Evolutionary conservation across 2,329 filamentous ascomycete genomes (phyloP).

Genomic region (Sclerotinia glacialis): DNA sequence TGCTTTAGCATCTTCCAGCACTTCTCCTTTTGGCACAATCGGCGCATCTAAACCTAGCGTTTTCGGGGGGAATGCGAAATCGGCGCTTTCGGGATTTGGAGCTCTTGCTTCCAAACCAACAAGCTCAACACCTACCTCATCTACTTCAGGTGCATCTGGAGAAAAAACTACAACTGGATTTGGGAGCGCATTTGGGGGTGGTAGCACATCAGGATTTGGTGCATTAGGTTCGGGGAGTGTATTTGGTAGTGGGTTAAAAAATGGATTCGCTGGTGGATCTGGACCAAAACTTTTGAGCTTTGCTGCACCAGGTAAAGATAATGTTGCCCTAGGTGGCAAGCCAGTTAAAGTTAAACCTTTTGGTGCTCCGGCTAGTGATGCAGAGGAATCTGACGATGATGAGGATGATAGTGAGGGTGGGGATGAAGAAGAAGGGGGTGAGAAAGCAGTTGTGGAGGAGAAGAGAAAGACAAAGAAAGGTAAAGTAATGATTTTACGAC

Average conservation of each 20-base stretch:
- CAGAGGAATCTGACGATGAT: slow-evolving; percentile 49
- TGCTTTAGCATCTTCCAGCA: slow-evolving; percentile 57
- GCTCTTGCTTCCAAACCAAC: slow-evolving; percentile 43
- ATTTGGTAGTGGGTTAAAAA: slow-evolving; percentile 43
- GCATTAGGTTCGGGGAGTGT: slow-evolving; percentile 43
- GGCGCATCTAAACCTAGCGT: slow-evolving; percentile 49
- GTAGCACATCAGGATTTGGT: slow-evolving; percentile 36
- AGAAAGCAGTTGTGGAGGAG: slow-evolving; percentile 52
- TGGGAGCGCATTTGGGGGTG: slow-evolving; percentile 37
- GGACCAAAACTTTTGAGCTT: slow-evolving; percentile 61
- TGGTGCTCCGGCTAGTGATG: slow-evolving; percentile 69
- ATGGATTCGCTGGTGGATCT: slow-evolving; percentile 43
- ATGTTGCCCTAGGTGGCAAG: slow-evolving; percentile 53
- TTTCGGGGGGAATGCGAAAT: slow-evolving; percentile 45
- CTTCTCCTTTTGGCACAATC: slow-evolving; percentile 63
- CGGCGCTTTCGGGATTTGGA: slow-evolving; percentile 48
- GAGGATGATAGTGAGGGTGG: slow-evolving; percentile 45
- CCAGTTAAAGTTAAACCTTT: slow-evolving; percentile 69
- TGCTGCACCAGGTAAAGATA: slow-evolving; percentile 57
- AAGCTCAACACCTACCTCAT: slow-evolving; percentile 25
- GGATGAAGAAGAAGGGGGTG: slow-evolving; percentile 48
- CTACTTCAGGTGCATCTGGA: slow-evolving; percentile 42
- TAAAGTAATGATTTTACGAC: slow-evolving; percentile 44
- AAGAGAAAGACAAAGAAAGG: slow-evolving; percentile 66
- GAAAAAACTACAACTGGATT: slow-evolving; percentile 38